Conservation (phyloP, 106 monocot genomes). For the Allium fistulosum region DNA sequence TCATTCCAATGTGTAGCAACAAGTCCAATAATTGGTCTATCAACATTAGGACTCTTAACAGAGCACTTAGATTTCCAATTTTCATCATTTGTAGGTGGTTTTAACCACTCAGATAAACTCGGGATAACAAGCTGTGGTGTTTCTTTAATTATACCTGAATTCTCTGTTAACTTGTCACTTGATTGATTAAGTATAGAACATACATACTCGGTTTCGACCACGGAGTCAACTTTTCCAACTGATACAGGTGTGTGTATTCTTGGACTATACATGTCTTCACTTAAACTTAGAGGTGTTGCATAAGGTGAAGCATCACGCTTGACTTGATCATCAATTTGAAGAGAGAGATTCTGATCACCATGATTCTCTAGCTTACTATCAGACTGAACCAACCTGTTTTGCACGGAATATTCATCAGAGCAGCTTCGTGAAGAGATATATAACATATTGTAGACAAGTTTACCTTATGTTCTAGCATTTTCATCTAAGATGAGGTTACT, state of each 20-base stretch:
- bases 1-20: constrained; percentile 77
- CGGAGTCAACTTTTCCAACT: constrained; percentile 12
- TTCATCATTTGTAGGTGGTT: constrained; percentile 19
- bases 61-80: constrained; percentile 24
- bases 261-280: constrained; percentile 50
- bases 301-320: constrained; percentile 23
- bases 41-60: constrained; percentile 32
- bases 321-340: constrained; percentile 8
- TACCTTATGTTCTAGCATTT: too few relatives aligned
- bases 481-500: too few relatives aligned
- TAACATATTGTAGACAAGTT: too few relatives aligned
- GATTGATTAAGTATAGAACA: constrained; percentile 25
- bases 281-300: constrained; percentile 45
- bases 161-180: constrained; percentile 4
- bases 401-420: background rate
- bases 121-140: constrained; percentile 16
- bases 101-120: constrained; percentile 65
- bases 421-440: too few relatives aligned
- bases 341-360: constrained; percentile 8
- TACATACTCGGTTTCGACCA: constrained; percentile 27
- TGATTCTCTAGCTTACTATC: constrained; percentile 6
- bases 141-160: constrained; percentile 1
- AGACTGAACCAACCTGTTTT: constrained; percentile 7
- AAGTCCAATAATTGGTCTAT: constrained; percentile 74
- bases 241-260: constrained; percentile 32